Percentiles rank a stretch among this genome's conserved stretches.
Conservation (phyloP, 768 basidiomycete genomes). For the Baorangia bicolor region DNA sequence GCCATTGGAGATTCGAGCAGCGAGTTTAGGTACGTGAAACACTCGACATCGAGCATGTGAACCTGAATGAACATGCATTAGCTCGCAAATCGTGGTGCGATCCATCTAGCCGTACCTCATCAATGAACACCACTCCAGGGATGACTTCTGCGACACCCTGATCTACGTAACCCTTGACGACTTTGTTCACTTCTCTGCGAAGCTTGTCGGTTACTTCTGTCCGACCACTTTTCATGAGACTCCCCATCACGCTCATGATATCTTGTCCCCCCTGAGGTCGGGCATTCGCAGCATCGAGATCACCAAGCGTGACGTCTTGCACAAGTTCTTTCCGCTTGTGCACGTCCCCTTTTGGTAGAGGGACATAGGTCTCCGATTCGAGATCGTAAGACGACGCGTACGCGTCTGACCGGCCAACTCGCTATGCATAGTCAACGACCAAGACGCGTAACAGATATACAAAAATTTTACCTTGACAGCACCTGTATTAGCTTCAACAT, state of each 20-base stretch:
- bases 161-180: slow-evolving; percentile 96
- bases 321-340: slow-evolving; percentile 96
- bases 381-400: slow-evolving; percentile 97
- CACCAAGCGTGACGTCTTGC: slow-evolving; percentile 92
- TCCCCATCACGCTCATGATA: slow-evolving; percentile 98
- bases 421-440: slow-evolving; percentile 42
- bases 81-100: not conserved
- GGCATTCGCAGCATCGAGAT: slow-evolving; percentile 95
- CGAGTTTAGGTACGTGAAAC: slow-evolving; percentile 97
- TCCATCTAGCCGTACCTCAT: slow-evolving; percentile 66
- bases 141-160: slow-evolving; percentile 98
- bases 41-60: slow-evolving; percentile 99
- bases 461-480: slow-evolving; percentile 76
- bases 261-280: slow-evolving; percentile 96
- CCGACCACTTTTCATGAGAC: slow-evolving; percentile 84
- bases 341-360: slow-evolving; percentile 94
- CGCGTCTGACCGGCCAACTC: slow-evolving; percentile 95
- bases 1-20: slow-evolving; percentile 96
- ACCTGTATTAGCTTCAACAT: slow-evolving; percentile 90
- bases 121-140: slow-evolving; percentile 97
- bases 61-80: slow-evolving; percentile 55
- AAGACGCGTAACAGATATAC: not conserved
- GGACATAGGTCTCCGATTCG: slow-evolving; percentile 98
- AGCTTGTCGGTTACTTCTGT: slow-evolving; percentile 98
- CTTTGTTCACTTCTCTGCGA: slow-evolving; percentile 92